Evolutionary conservation across 208 protist genomes (phyloP), one percentile per base, ranked within the genome.

Genomic region (Naegleria fowleri): DNA sequence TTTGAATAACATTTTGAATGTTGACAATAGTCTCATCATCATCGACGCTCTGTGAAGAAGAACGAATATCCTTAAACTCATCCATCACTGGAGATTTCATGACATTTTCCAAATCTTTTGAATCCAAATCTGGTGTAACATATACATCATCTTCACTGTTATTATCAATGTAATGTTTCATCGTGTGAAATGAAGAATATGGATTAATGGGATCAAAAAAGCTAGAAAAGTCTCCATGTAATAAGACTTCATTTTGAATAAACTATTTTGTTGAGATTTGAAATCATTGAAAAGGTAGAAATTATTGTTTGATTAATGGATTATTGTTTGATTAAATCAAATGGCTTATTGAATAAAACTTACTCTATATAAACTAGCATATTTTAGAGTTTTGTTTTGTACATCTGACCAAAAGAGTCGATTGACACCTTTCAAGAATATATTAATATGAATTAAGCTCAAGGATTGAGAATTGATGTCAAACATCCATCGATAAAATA

Each of bases 371-470:
- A 87, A 25, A n/a, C 22, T 39, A 55, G 19, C 4, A 36, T 41
- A 89, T 5, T 40, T 55, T 33, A 89, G 25, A 9, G 86, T 75
- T 38, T 67, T 67, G 25, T 67, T 89, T 22, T 89, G 39, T 25
- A 89, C 13, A 67, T 89, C 86, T 4, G n/a, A 41, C 86, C 86
- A 89, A 29, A 89, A 89, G 39, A 89, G 59, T 89, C 48, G n/a
- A 89, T 89, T 89, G 9, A 41, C 36, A 55, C 86, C 86, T 29
- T 41, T 58, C 5, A 89, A 11, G 40, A 89, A 67, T 29, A 89
- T 40, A 40, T 89, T 89, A 36, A 79, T 79, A 36, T 36, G 29
- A 79, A 79, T 79, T 36, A 79, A 79, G 9, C 29, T 79, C 29
- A 79, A 79, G 36, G 19, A 13, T 79, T 67, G 55, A 67, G 55